Conservation (phyloP, 345 rosid genomes). For the Tarenaya hassleriana region DNA sequence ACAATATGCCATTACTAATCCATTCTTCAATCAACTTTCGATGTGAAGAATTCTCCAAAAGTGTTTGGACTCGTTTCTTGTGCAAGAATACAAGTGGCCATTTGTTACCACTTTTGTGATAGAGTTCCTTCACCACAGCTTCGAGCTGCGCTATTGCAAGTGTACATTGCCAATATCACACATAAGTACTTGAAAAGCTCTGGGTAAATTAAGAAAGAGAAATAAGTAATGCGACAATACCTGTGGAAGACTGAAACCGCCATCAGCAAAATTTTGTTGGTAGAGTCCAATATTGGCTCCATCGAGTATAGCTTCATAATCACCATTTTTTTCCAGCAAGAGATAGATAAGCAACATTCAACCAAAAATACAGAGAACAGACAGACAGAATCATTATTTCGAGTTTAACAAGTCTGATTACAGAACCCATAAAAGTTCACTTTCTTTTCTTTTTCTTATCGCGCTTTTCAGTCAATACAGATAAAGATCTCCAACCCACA, state of each 20-base stretch:
- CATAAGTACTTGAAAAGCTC: neutral
- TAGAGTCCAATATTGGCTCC: slow-evolving; percentile 90
- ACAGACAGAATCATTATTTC: neutral
- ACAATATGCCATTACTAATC: slow-evolving; percentile 53
- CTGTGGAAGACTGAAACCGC: slow-evolving; percentile 73
- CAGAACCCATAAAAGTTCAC: neutral
- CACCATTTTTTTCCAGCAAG: slow-evolving; percentile 60
- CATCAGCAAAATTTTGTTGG: slow-evolving; percentile 85
- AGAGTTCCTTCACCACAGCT: slow-evolving; percentile 60
- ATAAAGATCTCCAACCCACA: no score
- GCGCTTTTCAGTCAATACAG: no score
- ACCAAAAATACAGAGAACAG: neutral
- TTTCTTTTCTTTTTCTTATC: neutral
- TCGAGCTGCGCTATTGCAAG: slow-evolving; percentile 73
- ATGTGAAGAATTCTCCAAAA: slow-evolving; percentile 44
- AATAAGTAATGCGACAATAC: slow-evolving; percentile 47
- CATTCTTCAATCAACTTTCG: slow-evolving; percentile 60
- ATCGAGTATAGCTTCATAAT: slow-evolving; percentile 71
- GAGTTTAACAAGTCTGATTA: neutral
- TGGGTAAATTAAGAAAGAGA: neutral
- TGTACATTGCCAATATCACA: slow-evolving; percentile 8
- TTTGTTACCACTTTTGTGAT: slow-evolving; percentile 41
- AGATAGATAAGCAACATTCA: neutral
- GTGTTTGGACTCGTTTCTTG: slow-evolving; percentile 57
- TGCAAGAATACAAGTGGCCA: slow-evolving; percentile 79